Base-by-base conservation (phyloP, 768 basidiomycete genomes). In the Boletus tomentosulus region DNA sequence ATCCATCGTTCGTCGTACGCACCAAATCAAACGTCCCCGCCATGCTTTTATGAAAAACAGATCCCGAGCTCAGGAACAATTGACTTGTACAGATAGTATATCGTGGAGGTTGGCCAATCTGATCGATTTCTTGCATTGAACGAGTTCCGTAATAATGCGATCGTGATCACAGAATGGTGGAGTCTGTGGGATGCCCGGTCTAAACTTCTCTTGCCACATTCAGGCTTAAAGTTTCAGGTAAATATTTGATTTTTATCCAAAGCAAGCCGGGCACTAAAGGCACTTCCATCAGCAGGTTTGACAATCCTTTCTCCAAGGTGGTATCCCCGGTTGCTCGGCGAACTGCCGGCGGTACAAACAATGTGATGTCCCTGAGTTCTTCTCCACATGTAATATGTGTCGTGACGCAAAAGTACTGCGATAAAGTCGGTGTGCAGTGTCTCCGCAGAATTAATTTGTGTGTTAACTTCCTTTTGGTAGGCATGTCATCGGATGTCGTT, bases 341-440 rank as follows among this genome's bases (percentile, higher is more conserved):
- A 46, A 51, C 57, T 51, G 56, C 73, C 58, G 60, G 54, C 4
- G 50, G 55, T 57, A 33, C 55, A 50, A 64, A 50, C 50, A 59
- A 58, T 57, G 48, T 57, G 68, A 64, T 70, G 66, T 60, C 70
- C 50, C 61, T 62, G 68, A 63, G 60, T 56, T 43, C 67, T 38
- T 57, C 61, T 49, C 54, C 67, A 59, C 66, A 66, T 62, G 66
- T 67, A 58, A 46, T 57, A 57, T 59, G 65, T 69, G 58, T 65
- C 61, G 68, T 69, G 65, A 64, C 61, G 46, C 41, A 49, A 59
- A 56, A 65, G 57, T 33, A 65, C 62, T 65, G 65, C 67, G 67
- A 65, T 60, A 45, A 63, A 38, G 55, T 57, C 59, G 65, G 66
- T 69, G 55, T 57, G 60, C 53, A 63, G 58, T 54, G 58, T 59